Evolutionary conservation across 2,329 filamentous ascomycete genomes (phyloP), one percentile per base, ranked within the genome.

Genomic region (Tolypocladium endophyticum): DNA sequence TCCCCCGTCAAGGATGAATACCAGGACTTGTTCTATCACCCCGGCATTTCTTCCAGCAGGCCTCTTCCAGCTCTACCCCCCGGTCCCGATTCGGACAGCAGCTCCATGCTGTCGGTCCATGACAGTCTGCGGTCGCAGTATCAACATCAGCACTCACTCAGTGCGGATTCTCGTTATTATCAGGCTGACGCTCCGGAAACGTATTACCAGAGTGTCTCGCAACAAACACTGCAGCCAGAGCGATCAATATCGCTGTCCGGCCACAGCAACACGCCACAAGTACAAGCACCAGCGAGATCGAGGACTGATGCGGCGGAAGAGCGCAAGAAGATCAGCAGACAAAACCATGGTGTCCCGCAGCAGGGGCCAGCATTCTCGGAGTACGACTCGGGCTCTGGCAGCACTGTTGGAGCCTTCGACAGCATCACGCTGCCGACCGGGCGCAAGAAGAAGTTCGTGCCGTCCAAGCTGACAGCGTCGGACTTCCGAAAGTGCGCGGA

Each of bases 21-120:
- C 62, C 89, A 89, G 23, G 94, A 96, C 67, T 86, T 97, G 70
- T 96, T 96, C 71, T 99, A 95, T 71, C 92, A 97, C 68, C 92
- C 92, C 23, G 90, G 90, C 45, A 85, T 92, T 69, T 77, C 83
- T 69, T 77, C 83, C 63, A 78, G 67, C 79, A 85, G 76, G 74
- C 92, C 74, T 73, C 87, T 78, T 69, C 89, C 77, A 65, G 83
- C 83, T 9, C 75, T 87, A 2, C 85, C 84, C 5, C 78, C 83
- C 50, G 83, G 80, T 11, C 78, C 83, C 54, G 83, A 80, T 9
- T 86, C 85, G 2, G 90, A 90, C 61, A 79, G 76, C 65, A 81
- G 79, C 68, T 79, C 79, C 0, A 69, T 82, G 69, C 67, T 81
- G 59, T 80, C 79, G 41, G 68, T 76, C 0, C 77, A 79, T 56